Percentiles rank a stretch among this genome's conserved stretches.
Evolutionary conservation across 176 grass and related monocot genomes (phyloP).

Genomic region (bread wheat (Triticum aestivum)): IWGSC_CS_RefSeq_v2.1 NC_057803.1:547318266-547318765

Average conservation of each 20-base stretch:
- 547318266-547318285: not conserved
- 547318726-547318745: conserved; percentile 62
- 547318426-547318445: not conserved
- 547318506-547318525: not conserved
- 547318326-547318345: not conserved
- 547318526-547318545: not conserved
- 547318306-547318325: not conserved
- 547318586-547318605: conserved; percentile 2
- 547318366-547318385: not conserved
- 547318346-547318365: not conserved
- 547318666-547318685: conserved; percentile 52
- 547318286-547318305: not conserved
- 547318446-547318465: conserved; percentile 9
- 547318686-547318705: conserved; percentile 47
- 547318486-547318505: not conserved
- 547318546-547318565: not conserved
- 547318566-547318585: not conserved
- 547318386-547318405: not conserved
- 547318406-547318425: not conserved
- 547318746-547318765: conserved; percentile 56
- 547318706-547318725: conserved; percentile 48
- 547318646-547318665: conserved; percentile 55
- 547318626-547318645: conserved; percentile 40
- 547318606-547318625: conserved; percentile 47
- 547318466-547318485: not conserved